Conservation (phyloP, 257 asterid species). For the Solanum ossicruentum region DNA sequence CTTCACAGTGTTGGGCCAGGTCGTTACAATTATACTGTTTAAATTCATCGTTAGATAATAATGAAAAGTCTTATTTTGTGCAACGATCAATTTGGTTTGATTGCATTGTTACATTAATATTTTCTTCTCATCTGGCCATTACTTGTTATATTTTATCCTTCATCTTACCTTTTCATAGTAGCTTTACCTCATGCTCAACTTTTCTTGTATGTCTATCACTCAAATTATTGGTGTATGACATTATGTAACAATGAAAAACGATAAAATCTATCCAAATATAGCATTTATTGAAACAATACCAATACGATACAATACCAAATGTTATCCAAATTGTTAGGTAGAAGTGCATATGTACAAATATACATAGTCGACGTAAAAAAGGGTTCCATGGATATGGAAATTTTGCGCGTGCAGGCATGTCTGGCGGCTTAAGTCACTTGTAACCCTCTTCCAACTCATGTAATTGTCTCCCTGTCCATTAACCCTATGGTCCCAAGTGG, state of each 20-base stretch:
- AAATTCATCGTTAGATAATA: not conserved
- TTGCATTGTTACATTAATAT: not conserved
- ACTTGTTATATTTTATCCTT: not conserved
- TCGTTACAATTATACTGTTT: not conserved
- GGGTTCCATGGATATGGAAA: not conserved
- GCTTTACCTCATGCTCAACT: not conserved
- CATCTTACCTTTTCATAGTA: not conserved
- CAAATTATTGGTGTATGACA: not conserved
- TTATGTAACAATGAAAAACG: not conserved
- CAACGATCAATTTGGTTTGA: not conserved
- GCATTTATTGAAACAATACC: not conserved
- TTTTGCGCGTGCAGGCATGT: conserved; percentile 55
- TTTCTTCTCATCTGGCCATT: not conserved
- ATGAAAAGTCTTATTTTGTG: not conserved
- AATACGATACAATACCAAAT: too few relatives aligned
- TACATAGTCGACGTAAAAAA: not conserved
- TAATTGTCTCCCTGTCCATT: conserved; percentile 13
- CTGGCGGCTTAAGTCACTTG: conserved; percentile 66
- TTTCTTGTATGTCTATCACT: not conserved
- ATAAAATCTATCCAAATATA: not conserved
- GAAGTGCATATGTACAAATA: not conserved
- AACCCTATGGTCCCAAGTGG: conserved; percentile 36
- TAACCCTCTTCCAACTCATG: conserved; percentile 23
- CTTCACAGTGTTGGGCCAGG: too few relatives aligned
- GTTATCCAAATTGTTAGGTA: not conserved